A percentile compares a stretch with the other conserved stretches of the same genome.
Evolutionary conservation across 2,329 filamentous ascomycete species (phyloP).

Genomic region (Helotiales sp.): DNA sequence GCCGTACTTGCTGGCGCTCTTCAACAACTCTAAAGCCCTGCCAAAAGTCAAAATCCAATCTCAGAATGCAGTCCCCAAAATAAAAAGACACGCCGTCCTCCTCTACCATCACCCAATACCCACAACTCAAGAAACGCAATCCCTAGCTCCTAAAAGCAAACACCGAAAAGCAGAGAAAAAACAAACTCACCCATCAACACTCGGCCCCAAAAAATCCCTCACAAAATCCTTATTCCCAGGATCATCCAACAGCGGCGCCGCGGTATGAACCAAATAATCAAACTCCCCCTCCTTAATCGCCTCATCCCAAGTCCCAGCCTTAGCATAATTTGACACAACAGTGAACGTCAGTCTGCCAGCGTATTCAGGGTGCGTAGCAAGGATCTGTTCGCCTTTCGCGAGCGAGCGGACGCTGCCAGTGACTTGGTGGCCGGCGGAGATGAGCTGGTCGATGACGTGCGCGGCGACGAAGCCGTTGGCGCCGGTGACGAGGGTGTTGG

Average conservation of each 20-base stretch:
- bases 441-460: constrained; percentile 39
- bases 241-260: constrained; percentile 42
- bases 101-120: too few relatives aligned
- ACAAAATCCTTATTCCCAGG: constrained; percentile 41
- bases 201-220: constrained; percentile 39
- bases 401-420: constrained; percentile 38
- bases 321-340: constrained; percentile 41
- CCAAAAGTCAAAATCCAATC: background rate
- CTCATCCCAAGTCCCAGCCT: constrained; percentile 38
- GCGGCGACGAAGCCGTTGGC: constrained; percentile 42
- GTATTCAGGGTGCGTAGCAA: constrained; percentile 40
- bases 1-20: constrained; percentile 37
- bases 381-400: constrained; percentile 34
- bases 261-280: constrained; percentile 43
- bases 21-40: constrained; percentile 40
- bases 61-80: background rate
- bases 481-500: constrained; percentile 41
- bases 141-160: background rate
- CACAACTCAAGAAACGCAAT: background rate
- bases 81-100: too few relatives aligned
- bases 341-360: constrained; percentile 39
- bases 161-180: background rate
- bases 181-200: constrained; percentile 38
- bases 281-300: constrained; percentile 38
- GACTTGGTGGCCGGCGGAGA: constrained; percentile 36